These are phyloP conservation scores for Pseudohalonectria lignicola DNA, from an alignment of 2,329 filamentous ascomycete species.

Conservation along the genomic window DNA sequence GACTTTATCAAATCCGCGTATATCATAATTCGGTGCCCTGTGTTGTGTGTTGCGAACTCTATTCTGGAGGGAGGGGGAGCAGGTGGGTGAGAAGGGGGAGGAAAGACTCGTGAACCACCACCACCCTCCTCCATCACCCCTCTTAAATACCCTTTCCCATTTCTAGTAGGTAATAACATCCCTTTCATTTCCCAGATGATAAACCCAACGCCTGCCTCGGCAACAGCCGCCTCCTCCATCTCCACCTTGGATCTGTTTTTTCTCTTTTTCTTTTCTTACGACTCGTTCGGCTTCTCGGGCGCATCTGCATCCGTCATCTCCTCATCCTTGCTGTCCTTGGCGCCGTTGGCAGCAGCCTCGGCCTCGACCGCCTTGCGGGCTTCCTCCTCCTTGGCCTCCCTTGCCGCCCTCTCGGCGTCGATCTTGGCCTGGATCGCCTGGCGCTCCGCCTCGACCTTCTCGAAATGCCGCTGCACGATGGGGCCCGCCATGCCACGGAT, in stretches of 20 bases:
- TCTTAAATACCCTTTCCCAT: too few species aligned
- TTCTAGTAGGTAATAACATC: too few species aligned
- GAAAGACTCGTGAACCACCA: too few species aligned
- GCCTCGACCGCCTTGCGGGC: conserved; percentile 40
- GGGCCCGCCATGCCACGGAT: conserved; percentile 84
- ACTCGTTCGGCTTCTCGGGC: conserved; percentile 2
- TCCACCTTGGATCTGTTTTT: too few species aligned
- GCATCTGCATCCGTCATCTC: conserved; percentile 54
- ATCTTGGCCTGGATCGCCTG: conserved; percentile 64
- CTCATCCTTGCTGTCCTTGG: conserved; percentile 36
- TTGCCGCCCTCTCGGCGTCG: conserved; percentile 69
- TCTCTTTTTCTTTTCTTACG: neutral
- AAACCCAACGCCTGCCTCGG: too few species aligned
- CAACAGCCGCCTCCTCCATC: too few species aligned
- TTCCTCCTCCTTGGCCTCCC: conserved; percentile 51
- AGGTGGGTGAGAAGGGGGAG: too few species aligned
- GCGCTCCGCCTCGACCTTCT: conserved; percentile 84
- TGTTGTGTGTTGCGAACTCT: too few species aligned
- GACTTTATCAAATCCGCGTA: too few species aligned
- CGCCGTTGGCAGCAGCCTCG: conserved; percentile 30
- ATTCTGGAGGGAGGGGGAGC: too few species aligned
- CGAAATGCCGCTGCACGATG: conserved; percentile 87
- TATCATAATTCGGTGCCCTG: too few species aligned
- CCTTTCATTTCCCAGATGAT: neutral
- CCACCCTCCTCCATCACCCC: too few species aligned